These are phyloP conservation scores for Venturia nashicola DNA, from an alignment of 2,329 filamentous ascomycete species.

Conservation along the genomic window DNA sequence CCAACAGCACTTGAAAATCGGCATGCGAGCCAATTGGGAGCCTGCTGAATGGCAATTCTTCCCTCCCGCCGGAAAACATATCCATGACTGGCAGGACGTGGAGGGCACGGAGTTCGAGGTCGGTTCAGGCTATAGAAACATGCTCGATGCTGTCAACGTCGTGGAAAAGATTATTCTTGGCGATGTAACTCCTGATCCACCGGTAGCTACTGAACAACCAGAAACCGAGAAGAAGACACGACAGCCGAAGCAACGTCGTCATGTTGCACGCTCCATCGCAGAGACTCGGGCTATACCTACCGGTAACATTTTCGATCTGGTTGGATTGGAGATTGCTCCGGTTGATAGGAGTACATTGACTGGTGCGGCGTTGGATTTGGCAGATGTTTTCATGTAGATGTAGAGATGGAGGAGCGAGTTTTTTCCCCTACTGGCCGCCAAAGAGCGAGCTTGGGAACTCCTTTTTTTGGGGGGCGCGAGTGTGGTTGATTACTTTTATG, in stretches of 20 bases:
- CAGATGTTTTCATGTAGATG: not conserved
- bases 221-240: not conserved
- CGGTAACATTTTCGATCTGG: not conserved
- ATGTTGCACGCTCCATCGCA: not conserved
- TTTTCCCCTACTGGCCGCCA: not conserved
- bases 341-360: not conserved
- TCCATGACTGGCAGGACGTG: not conserved
- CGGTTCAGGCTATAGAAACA: not conserved
- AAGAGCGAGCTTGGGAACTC: no score
- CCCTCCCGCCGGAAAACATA: not conserved
- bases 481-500: no score
- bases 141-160: not conserved
- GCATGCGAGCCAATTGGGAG: not conserved
- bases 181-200: not conserved
- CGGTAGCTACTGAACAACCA: not conserved
- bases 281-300: not conserved
- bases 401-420: not conserved
- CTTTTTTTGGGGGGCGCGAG: no score
- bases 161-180: slow-evolving; percentile 2
- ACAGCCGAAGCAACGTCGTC: not conserved
- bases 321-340: not conserved
- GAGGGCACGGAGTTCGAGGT: slow-evolving; percentile 1
- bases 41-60: slow-evolving; percentile 9
- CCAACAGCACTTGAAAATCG: slow-evolving; percentile 1
- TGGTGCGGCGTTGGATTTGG: not conserved